Evolutionary conservation across 2,329 filamentous ascomycete genomes (phyloP).

Genomic region (Zasmidium citrigriseum): DNA sequence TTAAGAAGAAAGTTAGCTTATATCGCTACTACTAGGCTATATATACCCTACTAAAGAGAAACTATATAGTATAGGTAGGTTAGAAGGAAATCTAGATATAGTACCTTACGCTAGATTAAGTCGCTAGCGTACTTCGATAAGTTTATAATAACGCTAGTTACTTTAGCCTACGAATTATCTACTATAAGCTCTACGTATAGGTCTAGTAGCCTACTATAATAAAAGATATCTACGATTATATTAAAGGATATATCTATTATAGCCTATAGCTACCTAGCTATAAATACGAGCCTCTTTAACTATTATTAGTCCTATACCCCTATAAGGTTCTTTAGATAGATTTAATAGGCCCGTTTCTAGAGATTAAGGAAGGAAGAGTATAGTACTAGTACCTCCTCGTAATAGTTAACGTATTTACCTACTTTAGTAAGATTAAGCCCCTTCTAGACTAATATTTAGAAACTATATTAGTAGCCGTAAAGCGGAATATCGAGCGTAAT

Average conservation of each 20-base stretch:
- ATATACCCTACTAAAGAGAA: too few relatives aligned
- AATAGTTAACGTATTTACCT: neutral
- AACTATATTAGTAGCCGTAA: neutral
- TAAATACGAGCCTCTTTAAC: neutral
- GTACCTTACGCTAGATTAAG: neutral
- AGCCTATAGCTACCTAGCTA: neutral
- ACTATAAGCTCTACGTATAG: neutral
- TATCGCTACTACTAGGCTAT: neutral
- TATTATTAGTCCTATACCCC: neutral
- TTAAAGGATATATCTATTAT: neutral
- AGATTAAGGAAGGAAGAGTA: neutral
- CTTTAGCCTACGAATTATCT: neutral
- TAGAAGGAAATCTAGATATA: neutral
- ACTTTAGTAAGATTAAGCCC: neutral
- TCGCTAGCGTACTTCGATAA: neutral
- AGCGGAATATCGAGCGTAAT: neutral
- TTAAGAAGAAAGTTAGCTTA: neutral
- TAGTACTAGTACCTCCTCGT: neutral
- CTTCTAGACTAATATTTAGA: neutral
- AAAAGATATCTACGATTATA: conserved; percentile 1
- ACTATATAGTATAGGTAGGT: neutral
- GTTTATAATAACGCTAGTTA: neutral
- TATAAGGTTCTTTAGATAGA: neutral
- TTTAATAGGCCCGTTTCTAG: neutral
- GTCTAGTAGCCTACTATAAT: conserved; percentile 2